Base-by-base conservation (phyloP, 371 early-diverging fungal genomes). In the Mucor ambiguus region DNA sequence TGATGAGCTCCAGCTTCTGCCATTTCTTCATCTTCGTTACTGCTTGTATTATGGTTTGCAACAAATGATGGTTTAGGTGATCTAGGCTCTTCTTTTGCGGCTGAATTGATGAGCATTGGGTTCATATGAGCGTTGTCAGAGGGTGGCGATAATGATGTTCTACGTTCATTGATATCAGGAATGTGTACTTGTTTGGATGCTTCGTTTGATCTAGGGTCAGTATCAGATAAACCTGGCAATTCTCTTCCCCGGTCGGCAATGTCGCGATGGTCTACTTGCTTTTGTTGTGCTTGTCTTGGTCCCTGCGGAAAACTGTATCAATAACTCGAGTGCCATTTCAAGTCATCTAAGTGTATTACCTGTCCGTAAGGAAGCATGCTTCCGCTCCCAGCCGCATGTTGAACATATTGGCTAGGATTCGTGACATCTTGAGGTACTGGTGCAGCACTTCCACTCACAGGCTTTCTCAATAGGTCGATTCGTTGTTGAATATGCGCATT, bases 401-500 rank as follows among this genome's bases (percentile, higher is more conserved):
- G 55, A 62, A 24, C 65, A 65, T 82, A 82, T 63, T 79, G 82
- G 41, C 76, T 74, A 12, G 82, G 82, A 58, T 82, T 79, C 43
- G 83, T 87, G 37, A 88, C 85, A 70, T 88, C 90, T 65, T 85
- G 87, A 32, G 87, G 89, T 8, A 79, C 80, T 38, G 87, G 87
- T 14, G 85, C 87, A 58, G 77, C 37, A 24, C 46, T 37, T 14
- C 14, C 28, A 16, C 18, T 26, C 22, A 22, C 29, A 22, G 83
- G 75, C 52, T 78, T 81, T 61, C 81, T 80, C 59, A 90, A 60
- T 37, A 84, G 71, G 26, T 84, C 86, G 20, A 96, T 73, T 11
- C 95, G 84, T 75, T 96, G 93, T 72, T 94, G 93, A 44, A 97
- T 95, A 48, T 90, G 89, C 4, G 89, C 75, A 48, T 83, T 83